Conservation (phyloP, 164 flowering plant genomes). For the Platanus orientalis region DNA sequence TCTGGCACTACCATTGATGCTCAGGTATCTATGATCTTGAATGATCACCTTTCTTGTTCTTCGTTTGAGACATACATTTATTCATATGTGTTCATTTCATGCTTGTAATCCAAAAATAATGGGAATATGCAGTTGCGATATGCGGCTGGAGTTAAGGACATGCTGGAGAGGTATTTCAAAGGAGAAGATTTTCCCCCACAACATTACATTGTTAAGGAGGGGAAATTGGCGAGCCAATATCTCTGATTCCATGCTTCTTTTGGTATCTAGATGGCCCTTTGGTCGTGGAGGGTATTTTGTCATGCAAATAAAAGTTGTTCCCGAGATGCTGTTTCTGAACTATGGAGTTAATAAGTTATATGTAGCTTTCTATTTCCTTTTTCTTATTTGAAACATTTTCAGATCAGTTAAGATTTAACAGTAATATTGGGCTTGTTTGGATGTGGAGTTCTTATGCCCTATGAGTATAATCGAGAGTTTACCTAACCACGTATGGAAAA, state of each 20-base stretch:
- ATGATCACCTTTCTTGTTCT: background rate
- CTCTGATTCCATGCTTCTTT: conserved; percentile 25
- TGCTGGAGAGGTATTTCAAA: conserved; percentile 90
- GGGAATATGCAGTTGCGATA: conserved; percentile 66
- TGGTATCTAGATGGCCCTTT: background rate
- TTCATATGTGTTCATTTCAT: background rate
- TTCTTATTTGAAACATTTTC: too few relatives aligned
- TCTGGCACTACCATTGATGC: conserved; percentile 99
- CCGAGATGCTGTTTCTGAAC: too few relatives aligned
- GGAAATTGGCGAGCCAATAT: conserved; percentile 83
- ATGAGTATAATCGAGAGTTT: too few relatives aligned
- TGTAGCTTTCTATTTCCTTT: too few relatives aligned
- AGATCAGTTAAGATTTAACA: too few relatives aligned
- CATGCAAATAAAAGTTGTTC: background rate
- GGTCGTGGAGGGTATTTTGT: background rate
- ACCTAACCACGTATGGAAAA: too few relatives aligned
- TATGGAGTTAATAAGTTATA: too few relatives aligned
- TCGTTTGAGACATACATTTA: background rate
- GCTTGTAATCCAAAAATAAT: background rate
- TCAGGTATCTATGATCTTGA: conserved; percentile 45
- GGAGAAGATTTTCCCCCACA: conserved; percentile 90
- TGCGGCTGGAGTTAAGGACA: conserved; percentile 89
- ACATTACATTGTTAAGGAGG: conserved; percentile 92
- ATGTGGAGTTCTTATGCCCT: too few relatives aligned
- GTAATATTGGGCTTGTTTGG: too few relatives aligned